These are phyloP conservation scores for Candida sonorensis DNA, from an alignment of 805 yeast genomes.

Conservation along the genomic window DNA sequence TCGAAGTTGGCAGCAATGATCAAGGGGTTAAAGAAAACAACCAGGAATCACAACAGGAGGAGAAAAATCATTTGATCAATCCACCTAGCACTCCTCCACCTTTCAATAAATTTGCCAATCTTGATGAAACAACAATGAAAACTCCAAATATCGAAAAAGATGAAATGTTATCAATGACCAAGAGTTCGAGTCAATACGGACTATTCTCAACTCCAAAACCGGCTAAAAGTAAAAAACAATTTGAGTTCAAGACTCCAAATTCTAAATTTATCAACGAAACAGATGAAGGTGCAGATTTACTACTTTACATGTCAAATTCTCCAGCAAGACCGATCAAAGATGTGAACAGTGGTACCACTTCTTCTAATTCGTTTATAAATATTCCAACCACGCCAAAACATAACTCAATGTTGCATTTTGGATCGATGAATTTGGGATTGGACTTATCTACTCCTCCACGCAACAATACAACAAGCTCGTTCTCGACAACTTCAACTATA, in stretches of 20 bases:
- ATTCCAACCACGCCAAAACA: constrained; percentile 26
- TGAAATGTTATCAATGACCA: constrained; percentile 7
- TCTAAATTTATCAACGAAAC: constrained; percentile 20
- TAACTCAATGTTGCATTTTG: constrained; percentile 8
- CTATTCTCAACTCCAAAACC: constrained; percentile 28
- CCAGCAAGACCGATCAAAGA: constrained; percentile 42
- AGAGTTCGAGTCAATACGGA: constrained; percentile 17
- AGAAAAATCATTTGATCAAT: constrained; percentile 6
- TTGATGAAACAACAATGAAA: constrained; percentile 14
- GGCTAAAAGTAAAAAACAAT: constrained; percentile 5
- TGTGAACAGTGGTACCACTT: constrained; percentile 14
- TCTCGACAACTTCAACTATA: neutral
- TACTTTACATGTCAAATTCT: constrained; percentile 77
- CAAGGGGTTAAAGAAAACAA: neutral
- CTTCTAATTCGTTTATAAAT: constrained; percentile 9
- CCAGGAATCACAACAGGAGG: no score
- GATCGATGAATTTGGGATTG: constrained; percentile 14
- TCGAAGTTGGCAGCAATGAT: neutral
- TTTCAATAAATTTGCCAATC: constrained; percentile 9
- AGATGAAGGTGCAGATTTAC: constrained; percentile 72
- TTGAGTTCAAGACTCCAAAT: constrained; percentile 26
- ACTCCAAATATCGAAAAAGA: constrained; percentile 13
- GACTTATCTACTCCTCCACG: constrained; percentile 24
- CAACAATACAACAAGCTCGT: constrained; percentile 2
- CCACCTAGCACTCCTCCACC: constrained; percentile 28